Evolutionary conservation across 768 basidiomycete species (phyloP), one percentile per base, ranked within the genome.

Genomic region (Pleurotus giganteus): DNA sequence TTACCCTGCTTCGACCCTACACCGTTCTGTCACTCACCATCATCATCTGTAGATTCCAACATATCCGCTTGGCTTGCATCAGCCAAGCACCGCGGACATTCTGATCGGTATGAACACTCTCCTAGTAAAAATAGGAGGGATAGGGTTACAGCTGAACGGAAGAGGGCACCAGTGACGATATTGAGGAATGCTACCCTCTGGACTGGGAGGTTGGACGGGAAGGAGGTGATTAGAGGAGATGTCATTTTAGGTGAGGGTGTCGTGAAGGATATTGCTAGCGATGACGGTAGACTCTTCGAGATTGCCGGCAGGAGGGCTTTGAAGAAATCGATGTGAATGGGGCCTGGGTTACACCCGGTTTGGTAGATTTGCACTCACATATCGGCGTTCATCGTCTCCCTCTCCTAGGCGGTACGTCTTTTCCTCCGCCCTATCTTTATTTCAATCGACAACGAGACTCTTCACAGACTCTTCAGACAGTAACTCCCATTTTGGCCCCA

Each of bases 171-270:
- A 17, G 39, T 41, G 12, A 41, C 39, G 7, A 17, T 41, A 17
- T 9, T 94, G 28, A 76, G 71, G 55, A 90, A 93, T 64, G 89
- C 84, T 8, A 83, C 80, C 4, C 78, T 93, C 26, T 94, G 91
- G 91, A 91, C 90, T 2, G 91, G 89, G 0, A 67, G 71, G 6
- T 60, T 75, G 8, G 71, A 79, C 28, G 89, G 89, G 0, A 70
- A 69, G 4, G 80, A 88, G 58, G 63, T 85, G 6, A 58, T 86
- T 8, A 69, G 70, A n/a, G 84, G 83, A 0, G 83, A 85, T 50
- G 65, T 93, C 2, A 69, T 86, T 0, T 64, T 93, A 12, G 79
- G 86, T 55, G 73, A 79, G 47, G 90, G 91, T 0, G 50, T 92
- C 13, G 77, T 92, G 57, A 70, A 78, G 46, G 72, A 73, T 26